Evolutionary conservation across 164 flowering plant genomes (phyloP), one percentile per base, ranked within the genome.

Genomic region (Cinnamomum micranthum): DNA sequence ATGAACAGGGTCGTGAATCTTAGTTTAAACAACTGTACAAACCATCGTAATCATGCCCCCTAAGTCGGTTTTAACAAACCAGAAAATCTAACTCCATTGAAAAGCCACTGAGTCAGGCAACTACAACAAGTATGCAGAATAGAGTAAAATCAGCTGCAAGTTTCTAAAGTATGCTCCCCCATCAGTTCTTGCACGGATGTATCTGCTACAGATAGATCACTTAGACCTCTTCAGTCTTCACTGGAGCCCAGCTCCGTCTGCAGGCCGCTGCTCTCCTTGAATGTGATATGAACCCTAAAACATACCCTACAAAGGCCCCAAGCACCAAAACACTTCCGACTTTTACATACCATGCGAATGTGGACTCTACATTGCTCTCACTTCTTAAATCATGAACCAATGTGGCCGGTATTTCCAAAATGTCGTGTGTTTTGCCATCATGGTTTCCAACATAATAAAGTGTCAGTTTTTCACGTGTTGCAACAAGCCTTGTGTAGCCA

Each of bases 391-490:
- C 92, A 76, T 76, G 71, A 4, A 91, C 47, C 47, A 9, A 41
- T 41, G 11, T 93, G 13, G 97, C 85, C 35, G 91, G 75, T 71
- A 93, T 89, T 82, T 91, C 95, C 59, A 96, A 86, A 80, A 51
- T 58, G 79, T 96, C 99, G 78, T 96, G 99, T 51, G 87, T 90
- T 76, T 89, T 83, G 0, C 98, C 98, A 35, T 96, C 98, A 81
- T 96, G 98, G 73, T 96, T 96, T 59, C 97, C 99, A 0, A 96
- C 83, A 71, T 88, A 92, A 13, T 91, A 85, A 67, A 94, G 80
- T 28, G 83, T 88, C 3, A 92, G 88, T 83, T 88, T 92, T 82
- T 90, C 88, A 80, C 80, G 92, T 2, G 89, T 89, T 19, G 97
- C 98, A 72, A 84, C 77, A 67, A 94, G 86, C 76, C 92, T 85